Evolutionary conservation across 164 flowering plant genomes (phyloP).

Genomic region (Nymphaea colorata): DNA sequence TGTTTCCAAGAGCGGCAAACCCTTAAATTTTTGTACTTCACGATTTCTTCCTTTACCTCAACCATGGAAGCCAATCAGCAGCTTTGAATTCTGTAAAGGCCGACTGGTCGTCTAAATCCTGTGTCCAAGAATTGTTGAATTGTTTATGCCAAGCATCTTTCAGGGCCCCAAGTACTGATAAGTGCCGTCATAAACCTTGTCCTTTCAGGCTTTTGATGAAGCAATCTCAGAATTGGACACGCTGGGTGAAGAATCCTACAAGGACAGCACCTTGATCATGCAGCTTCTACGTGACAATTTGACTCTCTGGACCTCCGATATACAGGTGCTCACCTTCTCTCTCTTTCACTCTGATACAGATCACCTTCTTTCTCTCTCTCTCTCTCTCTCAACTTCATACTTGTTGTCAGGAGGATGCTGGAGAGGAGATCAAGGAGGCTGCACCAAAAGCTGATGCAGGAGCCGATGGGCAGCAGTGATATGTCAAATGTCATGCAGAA

Average conservation of each 20-base stretch:
- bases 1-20: no score
- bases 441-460: constrained; percentile 29
- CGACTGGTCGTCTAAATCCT: no score
- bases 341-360: background rate
- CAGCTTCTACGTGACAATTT: constrained; percentile 18
- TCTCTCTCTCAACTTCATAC: background rate
- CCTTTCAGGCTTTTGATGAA: constrained; percentile 17
- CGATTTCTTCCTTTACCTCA: background rate
- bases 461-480: background rate
- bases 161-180: no score
- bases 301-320: constrained; percentile 18
- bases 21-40: background rate
- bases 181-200: background rate
- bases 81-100: no score
- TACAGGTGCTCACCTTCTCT: background rate
- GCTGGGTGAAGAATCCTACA: constrained; percentile 19
- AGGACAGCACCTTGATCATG: constrained; percentile 19
- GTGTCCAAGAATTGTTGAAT: no score
- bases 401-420: constrained; percentile 18
- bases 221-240: constrained; percentile 20
- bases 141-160: no score
- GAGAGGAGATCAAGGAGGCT: constrained; percentile 56
- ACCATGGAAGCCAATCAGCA: background rate
- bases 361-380: background rate
- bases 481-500: background rate